Evolutionary conservation across 176 grass and related monocot species (phyloP).

Genomic region (Oryza meyeriana): DNA sequence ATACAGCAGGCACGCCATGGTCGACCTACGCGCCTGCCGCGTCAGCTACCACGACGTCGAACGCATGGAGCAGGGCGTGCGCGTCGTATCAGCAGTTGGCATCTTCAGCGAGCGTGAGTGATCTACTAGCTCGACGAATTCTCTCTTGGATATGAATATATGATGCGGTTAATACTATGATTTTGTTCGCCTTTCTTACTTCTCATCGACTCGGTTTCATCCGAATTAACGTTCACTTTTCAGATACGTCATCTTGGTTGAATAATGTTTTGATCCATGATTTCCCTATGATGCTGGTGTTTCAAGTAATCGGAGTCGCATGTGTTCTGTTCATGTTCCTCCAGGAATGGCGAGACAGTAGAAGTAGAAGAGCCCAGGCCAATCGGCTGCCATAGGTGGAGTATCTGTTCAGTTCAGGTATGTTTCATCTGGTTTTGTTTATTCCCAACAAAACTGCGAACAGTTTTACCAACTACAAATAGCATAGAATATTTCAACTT

Average conservation of each 20-base stretch:
- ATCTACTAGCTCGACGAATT: not conserved
- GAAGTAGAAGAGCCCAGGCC: not conserved
- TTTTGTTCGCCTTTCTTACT: not conserved
- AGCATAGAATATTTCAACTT: not conserved
- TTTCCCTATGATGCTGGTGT: not conserved
- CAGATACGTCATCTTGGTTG: not conserved
- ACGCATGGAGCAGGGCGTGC: not conserved
- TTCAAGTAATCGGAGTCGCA: constrained; percentile 11
- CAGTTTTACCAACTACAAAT: not conserved
- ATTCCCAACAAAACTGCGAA: not conserved
- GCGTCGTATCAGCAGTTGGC: too few species aligned
- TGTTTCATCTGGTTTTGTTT: not conserved
- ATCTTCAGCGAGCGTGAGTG: not conserved
- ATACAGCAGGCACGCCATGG: constrained; percentile 16
- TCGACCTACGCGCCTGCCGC: constrained; percentile 45
- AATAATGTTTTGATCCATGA: not conserved
- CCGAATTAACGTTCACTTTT: not conserved
- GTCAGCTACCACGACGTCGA: constrained; percentile 38
- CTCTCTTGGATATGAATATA: too few species aligned
- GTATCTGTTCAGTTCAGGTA: not conserved
- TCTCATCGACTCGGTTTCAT: not conserved
- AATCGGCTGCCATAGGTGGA: not conserved
- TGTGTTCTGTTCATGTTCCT: constrained; percentile 17
- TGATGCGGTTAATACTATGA: too few species aligned
- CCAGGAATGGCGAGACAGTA: constrained; percentile 12